These are phyloP conservation scores for Stachybotrys chlorohalonatus DNA, from an alignment of 2,329 filamentous ascomycete species.

Conservation along the genomic window DNA sequence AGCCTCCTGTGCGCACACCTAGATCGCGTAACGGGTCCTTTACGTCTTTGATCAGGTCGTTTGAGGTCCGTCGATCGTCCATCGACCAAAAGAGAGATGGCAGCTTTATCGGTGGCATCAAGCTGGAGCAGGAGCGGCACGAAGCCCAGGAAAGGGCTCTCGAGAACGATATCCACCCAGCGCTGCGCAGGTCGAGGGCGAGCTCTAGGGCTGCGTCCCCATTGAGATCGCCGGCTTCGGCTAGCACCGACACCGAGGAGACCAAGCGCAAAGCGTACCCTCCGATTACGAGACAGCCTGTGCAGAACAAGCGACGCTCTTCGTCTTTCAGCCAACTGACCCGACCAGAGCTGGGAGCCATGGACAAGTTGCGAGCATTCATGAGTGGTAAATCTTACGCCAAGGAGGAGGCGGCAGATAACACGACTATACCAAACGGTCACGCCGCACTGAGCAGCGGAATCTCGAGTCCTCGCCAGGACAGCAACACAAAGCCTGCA, in stretches of 20 bases:
- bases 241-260: conserved; percentile 8
- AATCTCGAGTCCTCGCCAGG: not conserved
- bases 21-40: conserved; percentile 27
- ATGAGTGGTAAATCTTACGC: conserved; percentile 13
- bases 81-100: conserved; percentile 19
- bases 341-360: conserved; percentile 20
- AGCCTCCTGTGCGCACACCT: conserved; percentile 8
- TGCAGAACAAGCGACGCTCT: conserved; percentile 4
- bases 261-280: conserved; percentile 23
- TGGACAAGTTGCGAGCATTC: conserved; percentile 20
- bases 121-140: conserved; percentile 28
- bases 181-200: conserved; percentile 18
- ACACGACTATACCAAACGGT: not conserved
- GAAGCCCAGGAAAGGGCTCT: conserved; percentile 18
- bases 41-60: conserved; percentile 23
- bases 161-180: conserved; percentile 22
- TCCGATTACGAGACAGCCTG: conserved; percentile 25
- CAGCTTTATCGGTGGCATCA: conserved; percentile 31
- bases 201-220: conserved; percentile 14
- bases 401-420: conserved; percentile 1
- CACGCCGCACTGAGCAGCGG: not conserved
- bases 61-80: conserved; percentile 23
- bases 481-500: not conserved
- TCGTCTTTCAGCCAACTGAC: conserved; percentile 14
- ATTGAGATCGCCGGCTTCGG: conserved; percentile 14